These are phyloP conservation scores for Colletotrichum zoysiae DNA, from an alignment of 2,329 filamentous ascomycete genomes.

Conservation along the genomic window DNA sequence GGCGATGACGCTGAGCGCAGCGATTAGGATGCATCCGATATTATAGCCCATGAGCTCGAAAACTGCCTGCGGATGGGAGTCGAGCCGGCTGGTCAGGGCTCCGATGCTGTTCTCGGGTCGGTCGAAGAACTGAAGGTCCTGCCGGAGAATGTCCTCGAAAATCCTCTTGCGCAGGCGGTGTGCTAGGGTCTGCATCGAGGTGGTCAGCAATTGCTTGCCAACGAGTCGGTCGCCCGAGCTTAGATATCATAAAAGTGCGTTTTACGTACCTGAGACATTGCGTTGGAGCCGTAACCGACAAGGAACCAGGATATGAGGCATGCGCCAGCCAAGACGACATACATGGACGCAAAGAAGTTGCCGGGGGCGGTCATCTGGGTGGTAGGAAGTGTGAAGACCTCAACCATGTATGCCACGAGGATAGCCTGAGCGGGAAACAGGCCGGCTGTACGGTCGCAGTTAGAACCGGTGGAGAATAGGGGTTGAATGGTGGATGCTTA, in stretches of 20 bases:
- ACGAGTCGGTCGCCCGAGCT: conserved; percentile 35
- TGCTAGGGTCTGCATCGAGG: conserved; percentile 23
- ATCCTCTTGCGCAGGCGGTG: conserved; percentile 46
- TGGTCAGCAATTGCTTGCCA: conserved; percentile 13
- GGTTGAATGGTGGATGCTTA: neutral
- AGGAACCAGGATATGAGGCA: conserved; percentile 1
- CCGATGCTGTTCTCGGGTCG: conserved; percentile 50
- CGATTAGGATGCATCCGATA: conserved; percentile 56
- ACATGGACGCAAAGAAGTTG: neutral
- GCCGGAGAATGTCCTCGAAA: conserved; percentile 47
- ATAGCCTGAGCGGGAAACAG: neutral
- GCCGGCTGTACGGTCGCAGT: neutral
- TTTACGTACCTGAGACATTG: neutral
- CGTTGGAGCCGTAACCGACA: neutral
- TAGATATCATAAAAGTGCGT: neutral
- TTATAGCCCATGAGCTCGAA: conserved; percentile 59
- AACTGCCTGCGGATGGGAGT: conserved; percentile 49
- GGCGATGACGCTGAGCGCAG: conserved; percentile 55
- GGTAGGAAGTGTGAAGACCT: neutral
- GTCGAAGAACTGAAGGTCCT: conserved; percentile 59
- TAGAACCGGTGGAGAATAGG: neutral
- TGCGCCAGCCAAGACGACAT: neutral
- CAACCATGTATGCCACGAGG: neutral
- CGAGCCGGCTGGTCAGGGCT: conserved; percentile 49
- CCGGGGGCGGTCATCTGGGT: neutral